phyloP scores from a whole-genome alignment of 768 basidiomycete species.

The Saitozyma podzolica region DNA sequence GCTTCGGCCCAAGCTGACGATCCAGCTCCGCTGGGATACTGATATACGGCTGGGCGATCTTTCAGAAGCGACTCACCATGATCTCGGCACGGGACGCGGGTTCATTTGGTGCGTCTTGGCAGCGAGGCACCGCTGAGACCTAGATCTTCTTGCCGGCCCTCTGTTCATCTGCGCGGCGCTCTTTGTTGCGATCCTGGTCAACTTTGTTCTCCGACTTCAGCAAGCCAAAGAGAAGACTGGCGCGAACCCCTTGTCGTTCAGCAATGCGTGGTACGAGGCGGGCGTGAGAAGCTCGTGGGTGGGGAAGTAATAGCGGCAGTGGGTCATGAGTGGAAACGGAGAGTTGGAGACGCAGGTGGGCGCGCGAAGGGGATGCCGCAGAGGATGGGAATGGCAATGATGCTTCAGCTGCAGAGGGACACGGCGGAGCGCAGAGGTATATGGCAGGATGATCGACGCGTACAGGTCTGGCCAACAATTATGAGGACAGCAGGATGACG shows the following conservation, averaged over 20 bases:
- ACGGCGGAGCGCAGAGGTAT: too few species aligned
- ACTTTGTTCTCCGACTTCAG: slow-evolving; percentile 41
- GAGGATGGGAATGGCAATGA: too few species aligned
- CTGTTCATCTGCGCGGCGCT: slow-evolving; percentile 75
- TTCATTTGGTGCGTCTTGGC: slow-evolving; percentile 68
- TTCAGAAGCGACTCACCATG: slow-evolving; percentile 84
- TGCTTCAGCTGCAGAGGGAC: too few species aligned
- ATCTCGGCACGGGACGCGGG: slow-evolving; percentile 86
- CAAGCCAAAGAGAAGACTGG: slow-evolving; percentile 31
- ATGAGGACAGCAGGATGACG: too few species aligned
- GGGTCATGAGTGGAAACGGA: slow-evolving; percentile 3
- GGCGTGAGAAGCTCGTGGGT: slow-evolving; percentile 5
- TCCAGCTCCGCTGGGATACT: slow-evolving; percentile 54
- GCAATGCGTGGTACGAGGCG: slow-evolving; percentile 33
- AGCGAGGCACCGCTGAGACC: slow-evolving; percentile 46
- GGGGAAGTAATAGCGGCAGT: too few species aligned
- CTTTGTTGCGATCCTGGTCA: slow-evolving; percentile 82
- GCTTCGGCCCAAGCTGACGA: slow-evolving; percentile 1
- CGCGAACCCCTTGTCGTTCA: slow-evolving; percentile 35
- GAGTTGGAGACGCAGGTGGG: too few species aligned
- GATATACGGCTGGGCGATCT: slow-evolving; percentile 82
- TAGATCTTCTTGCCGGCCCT: slow-evolving; percentile 77
- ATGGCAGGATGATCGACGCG: too few species aligned
- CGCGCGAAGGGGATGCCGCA: too few species aligned
- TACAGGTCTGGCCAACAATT: too few species aligned